A percentile compares a stretch with the other conserved stretches of the same genome.
Evolutionary conservation across 495 filamentous ascomycete genomes (phyloP).

Genomic region (Neurospora sp.): DNA sequence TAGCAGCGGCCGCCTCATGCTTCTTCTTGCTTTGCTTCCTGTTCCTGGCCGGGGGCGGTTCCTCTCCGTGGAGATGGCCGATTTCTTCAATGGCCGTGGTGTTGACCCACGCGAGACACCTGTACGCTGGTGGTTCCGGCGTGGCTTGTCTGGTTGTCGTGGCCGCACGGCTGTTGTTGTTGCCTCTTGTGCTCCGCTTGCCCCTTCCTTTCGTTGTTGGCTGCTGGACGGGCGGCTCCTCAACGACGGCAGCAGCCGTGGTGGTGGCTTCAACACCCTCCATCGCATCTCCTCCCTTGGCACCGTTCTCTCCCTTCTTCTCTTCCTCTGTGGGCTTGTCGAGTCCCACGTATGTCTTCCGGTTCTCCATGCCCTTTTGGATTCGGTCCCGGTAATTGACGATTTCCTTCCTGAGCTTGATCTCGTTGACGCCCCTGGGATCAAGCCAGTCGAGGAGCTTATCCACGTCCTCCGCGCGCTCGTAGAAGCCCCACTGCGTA

Average conservation of each 20-base stretch:
- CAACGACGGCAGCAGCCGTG: not conserved
- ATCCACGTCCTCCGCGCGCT: conserved; percentile 66
- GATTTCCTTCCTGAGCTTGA: conserved; percentile 78
- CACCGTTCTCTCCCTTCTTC: conserved; percentile 38
- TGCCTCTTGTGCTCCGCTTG: conserved; percentile 63
- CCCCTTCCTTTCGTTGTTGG: conserved; percentile 37
- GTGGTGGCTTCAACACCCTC: conserved; percentile 6
- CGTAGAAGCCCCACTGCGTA: conserved; percentile 81
- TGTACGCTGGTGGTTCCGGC: conserved; percentile 42
- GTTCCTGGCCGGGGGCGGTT: conserved; percentile 54
- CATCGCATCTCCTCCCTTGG: conserved; percentile 2
- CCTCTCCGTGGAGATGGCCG: conserved; percentile 74
- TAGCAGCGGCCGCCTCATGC: conserved; percentile 13
- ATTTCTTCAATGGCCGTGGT: conserved; percentile 61
- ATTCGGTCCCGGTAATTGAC: conserved; percentile 68
- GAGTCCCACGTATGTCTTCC: conserved; percentile 56
- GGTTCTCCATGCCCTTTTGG: conserved; percentile 64
- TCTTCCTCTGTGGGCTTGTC: conserved; percentile 31
- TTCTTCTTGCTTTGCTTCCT: conserved; percentile 41
- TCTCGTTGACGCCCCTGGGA: conserved; percentile 68
- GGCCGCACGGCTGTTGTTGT: conserved; percentile 43
- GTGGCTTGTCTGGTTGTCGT: conserved; percentile 26
- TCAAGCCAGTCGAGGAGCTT: conserved; percentile 82
- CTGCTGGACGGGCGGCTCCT: not conserved
- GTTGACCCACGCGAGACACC: conserved; percentile 79